Conservation (phyloP, 2,329 filamentous ascomycete genomes). For the Lecanoromycetidae sp. region DNA sequence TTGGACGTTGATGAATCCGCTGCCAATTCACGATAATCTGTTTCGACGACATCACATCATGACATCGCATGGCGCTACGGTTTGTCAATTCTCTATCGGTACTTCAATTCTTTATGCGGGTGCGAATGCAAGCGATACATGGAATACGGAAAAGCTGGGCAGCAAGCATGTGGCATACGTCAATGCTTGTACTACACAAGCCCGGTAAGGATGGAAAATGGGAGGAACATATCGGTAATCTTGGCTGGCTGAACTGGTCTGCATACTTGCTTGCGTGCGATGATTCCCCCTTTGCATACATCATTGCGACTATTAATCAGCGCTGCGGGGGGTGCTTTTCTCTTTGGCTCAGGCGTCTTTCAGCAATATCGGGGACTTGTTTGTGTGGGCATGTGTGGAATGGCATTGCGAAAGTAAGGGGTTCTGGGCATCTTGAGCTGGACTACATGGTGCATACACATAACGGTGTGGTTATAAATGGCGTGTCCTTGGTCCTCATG, state of each 20-base stretch:
- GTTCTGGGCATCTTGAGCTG: constrained; percentile 2
- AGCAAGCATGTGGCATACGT: constrained; percentile 7
- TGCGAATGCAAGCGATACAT: neutral
- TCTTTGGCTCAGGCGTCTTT: too few relatives aligned
- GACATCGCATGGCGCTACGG: constrained; percentile 11
- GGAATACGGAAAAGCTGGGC: constrained; percentile 5
- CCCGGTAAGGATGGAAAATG: neutral
- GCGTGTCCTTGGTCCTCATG: neutral
- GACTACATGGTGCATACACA: constrained; percentile 11
- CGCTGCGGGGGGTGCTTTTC: too few relatives aligned
- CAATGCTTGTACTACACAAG: constrained; percentile 3
- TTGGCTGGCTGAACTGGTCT: constrained; percentile 2
- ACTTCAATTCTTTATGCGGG: neutral
- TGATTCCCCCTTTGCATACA: constrained; percentile 18
- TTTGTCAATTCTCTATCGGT: neutral
- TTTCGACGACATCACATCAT: constrained; percentile 1
- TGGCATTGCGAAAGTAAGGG: neutral
- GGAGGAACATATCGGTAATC: constrained; percentile 3
- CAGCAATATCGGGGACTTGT: too few relatives aligned
- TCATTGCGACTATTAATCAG: neutral
- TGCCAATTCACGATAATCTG: neutral
- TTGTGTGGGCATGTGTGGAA: neutral
- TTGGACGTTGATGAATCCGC: constrained; percentile 12
- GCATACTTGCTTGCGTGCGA: constrained; percentile 10
- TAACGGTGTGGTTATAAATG: constrained; percentile 9